Evolutionary conservation across 805 yeast species (phyloP).

Genomic region (Teunomyces tritomae): DNA sequence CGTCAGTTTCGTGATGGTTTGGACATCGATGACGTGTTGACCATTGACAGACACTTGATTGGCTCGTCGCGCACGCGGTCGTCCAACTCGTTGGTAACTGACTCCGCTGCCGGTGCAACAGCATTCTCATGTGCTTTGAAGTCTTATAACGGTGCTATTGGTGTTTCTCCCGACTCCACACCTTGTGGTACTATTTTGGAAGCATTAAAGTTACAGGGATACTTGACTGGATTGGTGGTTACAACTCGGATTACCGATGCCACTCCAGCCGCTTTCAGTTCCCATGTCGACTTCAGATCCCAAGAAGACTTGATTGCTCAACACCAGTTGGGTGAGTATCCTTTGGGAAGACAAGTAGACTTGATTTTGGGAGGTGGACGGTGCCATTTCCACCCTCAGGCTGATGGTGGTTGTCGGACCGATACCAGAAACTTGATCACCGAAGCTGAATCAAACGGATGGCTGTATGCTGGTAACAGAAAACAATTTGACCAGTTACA

Average conservation of each 20-base stretch:
- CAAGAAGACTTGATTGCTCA: conserved; percentile 85
- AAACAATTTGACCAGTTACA: conserved; percentile 53
- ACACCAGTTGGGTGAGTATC: conserved; percentile 80
- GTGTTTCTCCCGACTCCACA: conserved; percentile 61
- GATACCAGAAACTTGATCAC: conserved; percentile 69
- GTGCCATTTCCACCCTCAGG: conserved; percentile 68
- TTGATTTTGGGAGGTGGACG: conserved; percentile 90
- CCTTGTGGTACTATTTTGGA: conserved; percentile 91
- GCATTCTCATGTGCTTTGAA: conserved; percentile 85
- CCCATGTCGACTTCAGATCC: conserved; percentile 73
- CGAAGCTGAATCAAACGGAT: conserved; percentile 60
- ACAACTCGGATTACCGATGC: conserved; percentile 93
- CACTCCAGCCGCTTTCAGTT: conserved; percentile 85
- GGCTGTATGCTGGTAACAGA: conserved; percentile 62
- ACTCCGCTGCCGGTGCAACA: conserved; percentile 97
- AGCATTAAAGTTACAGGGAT: conserved; percentile 80
- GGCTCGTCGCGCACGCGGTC: conserved; percentile 88
- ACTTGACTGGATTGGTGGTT: conserved; percentile 84
- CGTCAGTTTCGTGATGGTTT: conserved; percentile 59
- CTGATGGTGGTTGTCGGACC: conserved; percentile 54
- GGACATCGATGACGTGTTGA: conserved; percentile 52
- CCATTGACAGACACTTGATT: conserved; percentile 65
- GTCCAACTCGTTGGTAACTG: conserved; percentile 74
- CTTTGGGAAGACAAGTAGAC: conserved; percentile 77
- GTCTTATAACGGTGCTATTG: conserved; percentile 88